Conservation (phyloP, 164 flowering plant species). For the Umbellularia californica region DNA sequence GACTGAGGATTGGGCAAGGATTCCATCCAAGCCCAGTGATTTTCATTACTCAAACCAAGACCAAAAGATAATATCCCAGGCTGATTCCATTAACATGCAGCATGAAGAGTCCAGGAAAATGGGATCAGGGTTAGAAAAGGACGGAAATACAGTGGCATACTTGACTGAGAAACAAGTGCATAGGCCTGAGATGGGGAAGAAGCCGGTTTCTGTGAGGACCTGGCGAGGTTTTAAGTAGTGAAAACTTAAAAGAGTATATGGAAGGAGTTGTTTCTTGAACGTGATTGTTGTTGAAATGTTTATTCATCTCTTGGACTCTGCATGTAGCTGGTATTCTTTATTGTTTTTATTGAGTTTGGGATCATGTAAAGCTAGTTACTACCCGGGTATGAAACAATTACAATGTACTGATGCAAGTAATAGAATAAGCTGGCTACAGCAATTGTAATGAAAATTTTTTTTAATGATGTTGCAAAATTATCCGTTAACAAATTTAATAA, state of each 20-base stretch:
- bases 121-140: conserved; percentile 1
- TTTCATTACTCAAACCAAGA: background rate
- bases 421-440: background rate
- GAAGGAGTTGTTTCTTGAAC: background rate
- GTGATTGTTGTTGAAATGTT: background rate
- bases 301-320: background rate
- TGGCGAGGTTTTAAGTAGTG: background rate
- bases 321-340: background rate
- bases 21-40: background rate
- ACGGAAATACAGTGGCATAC: background rate
- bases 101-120: background rate
- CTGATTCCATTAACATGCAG: background rate
- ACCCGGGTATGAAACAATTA: background rate
- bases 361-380: background rate
- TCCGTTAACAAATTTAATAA: background rate
- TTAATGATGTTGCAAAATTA: background rate
- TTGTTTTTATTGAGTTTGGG: background rate
- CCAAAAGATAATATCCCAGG: background rate
- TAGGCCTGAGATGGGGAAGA: background rate
- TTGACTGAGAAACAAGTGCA: background rate
- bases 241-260: background rate
- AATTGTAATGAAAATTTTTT: conserved; percentile 1
- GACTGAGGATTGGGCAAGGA: background rate
- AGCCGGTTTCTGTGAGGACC: conserved; percentile 4
- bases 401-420: background rate